Evolutionary conservation across 495 filamentous ascomycete species (phyloP).

Genomic region (Recurvomyces mirabilis): DNA sequence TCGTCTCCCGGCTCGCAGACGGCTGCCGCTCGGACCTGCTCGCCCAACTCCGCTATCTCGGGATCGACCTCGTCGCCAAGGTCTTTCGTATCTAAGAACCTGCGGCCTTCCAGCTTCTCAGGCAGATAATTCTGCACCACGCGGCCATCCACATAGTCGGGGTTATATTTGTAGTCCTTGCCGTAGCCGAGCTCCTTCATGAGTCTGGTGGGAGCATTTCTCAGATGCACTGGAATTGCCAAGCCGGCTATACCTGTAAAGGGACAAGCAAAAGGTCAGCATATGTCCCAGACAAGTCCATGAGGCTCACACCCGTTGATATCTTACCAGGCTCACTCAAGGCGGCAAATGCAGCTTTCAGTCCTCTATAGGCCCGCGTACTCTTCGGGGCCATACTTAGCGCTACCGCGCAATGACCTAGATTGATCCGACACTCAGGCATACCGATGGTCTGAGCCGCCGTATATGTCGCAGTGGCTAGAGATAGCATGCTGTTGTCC

Average conservation of each 20-base stretch:
- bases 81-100: constrained; percentile 73
- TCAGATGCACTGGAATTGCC: constrained; percentile 73
- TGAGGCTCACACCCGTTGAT: no score
- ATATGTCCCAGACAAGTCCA: no score
- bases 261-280: no score
- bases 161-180: constrained; percentile 92
- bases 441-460: constrained; percentile 86
- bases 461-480: constrained; percentile 73
- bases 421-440: constrained; percentile 85
- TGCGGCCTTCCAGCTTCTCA: constrained; percentile 51
- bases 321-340: constrained; percentile 69
- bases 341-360: constrained; percentile 67
- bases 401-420: constrained; percentile 79
- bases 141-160: constrained; percentile 71
- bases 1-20: constrained; percentile 8
- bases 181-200: constrained; percentile 92
- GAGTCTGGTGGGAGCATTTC: constrained; percentile 81
- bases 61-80: constrained; percentile 69
- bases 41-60: constrained; percentile 29
- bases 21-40: constrained; percentile 7
- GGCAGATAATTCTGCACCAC: constrained; percentile 88
- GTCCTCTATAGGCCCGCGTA: constrained; percentile 69
- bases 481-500: constrained; percentile 70
- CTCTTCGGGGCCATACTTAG: constrained; percentile 74
- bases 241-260: constrained; percentile 64